Base-by-base conservation (phyloP, 768 basidiomycete species). In the Collybia sp. region DNA sequence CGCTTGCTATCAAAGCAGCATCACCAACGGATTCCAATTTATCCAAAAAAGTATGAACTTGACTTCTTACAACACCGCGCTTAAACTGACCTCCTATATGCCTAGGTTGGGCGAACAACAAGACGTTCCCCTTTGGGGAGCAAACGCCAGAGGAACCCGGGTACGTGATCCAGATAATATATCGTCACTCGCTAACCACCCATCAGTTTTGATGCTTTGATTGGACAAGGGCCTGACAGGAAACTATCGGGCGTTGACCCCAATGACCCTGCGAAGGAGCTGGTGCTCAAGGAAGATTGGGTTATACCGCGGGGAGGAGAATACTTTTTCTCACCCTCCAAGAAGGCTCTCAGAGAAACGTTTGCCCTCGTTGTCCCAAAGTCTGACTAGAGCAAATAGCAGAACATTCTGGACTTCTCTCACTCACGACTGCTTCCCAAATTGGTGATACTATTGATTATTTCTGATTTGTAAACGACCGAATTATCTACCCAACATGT, bases 311-410 rank as follows among this genome's bases (percentile, higher is more conserved):
- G 71, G 17, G 73, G 77, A 34, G 75, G 77, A 45, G 77, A 75
- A 52, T 77, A 77, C 54, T 78, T 77, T 58, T 78, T 77, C 58
- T 60, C 69, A 3, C 78, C 77, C 1, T 73, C 74, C 16, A 57
- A 77, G 44, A 69, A 69, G 30, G 71, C 67, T 8, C 60, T 79
- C 57, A 69, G 65, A 58, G 61, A 63, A 12, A 67, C 58, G 12
- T 51, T 68, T 25, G 58, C 56, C 6, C 45, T 45, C 15, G 49
- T 48, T 16, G 37, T 32, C 25, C 25, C 25, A 25, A 25, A 25
- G 4, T 25, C 25, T 25, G 8, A 25, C 25, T 25, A 25, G 25
- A 3, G n/a, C n/a, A n/a, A n/a, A n/a, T n/a, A n/a, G n/a, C n/a
- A n/a, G n/a, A n/a, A n/a, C n/a, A n/a, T n/a, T n/a, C n/a, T n/a